phyloP scores from a whole-genome alignment of 495 filamentous ascomycete species.

The Penicillium dipodomyicola region DNA sequence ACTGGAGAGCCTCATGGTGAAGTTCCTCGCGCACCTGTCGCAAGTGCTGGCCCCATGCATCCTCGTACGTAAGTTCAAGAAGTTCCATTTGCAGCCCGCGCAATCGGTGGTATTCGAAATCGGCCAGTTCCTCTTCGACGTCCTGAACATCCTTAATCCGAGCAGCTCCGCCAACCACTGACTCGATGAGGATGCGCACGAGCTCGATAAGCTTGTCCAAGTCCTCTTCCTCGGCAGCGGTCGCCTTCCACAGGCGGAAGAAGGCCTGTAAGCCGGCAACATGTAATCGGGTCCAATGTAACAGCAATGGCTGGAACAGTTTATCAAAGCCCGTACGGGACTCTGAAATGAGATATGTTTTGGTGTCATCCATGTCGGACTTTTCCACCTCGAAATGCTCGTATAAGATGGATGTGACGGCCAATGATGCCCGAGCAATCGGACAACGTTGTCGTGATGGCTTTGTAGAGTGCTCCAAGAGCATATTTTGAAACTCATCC shows the following conservation, averaged over 20 bases:
- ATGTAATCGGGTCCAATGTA: slow-evolving; percentile 97
- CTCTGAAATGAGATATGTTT: slow-evolving; percentile 73
- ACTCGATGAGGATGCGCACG: slow-evolving; percentile 85
- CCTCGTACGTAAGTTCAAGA: slow-evolving; percentile 85
- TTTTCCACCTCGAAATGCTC: slow-evolving; percentile 95
- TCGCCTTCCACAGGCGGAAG: slow-evolving; percentile 87
- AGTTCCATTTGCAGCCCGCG: slow-evolving; percentile 94
- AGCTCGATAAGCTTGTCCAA: slow-evolving; percentile 91
- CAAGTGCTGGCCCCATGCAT: slow-evolving; percentile 89
- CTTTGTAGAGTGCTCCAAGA: slow-evolving; percentile 84
- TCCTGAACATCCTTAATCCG: slow-evolving; percentile 84
- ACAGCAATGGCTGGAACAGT: slow-evolving; percentile 79
- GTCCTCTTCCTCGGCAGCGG: slow-evolving; percentile 77
- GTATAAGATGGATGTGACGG: slow-evolving; percentile 83
- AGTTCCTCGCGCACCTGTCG: slow-evolving; percentile 89
- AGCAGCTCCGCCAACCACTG: slow-evolving; percentile 79
- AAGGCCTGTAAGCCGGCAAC: slow-evolving; percentile 84
- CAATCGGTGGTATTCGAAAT: slow-evolving; percentile 74
- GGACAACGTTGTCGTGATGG: slow-evolving; percentile 75
- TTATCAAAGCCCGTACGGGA: slow-evolving; percentile 78
- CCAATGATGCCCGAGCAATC: slow-evolving; percentile 80
- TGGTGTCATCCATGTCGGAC: slow-evolving; percentile 75
- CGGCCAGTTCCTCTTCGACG: slow-evolving; percentile 82
- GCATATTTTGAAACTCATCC: slow-evolving; percentile 84
- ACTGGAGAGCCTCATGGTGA: slow-evolving; percentile 87